Evolutionary conservation across 106 monocot species (phyloP).

Genomic region (Gastrodia elata): DNA sequence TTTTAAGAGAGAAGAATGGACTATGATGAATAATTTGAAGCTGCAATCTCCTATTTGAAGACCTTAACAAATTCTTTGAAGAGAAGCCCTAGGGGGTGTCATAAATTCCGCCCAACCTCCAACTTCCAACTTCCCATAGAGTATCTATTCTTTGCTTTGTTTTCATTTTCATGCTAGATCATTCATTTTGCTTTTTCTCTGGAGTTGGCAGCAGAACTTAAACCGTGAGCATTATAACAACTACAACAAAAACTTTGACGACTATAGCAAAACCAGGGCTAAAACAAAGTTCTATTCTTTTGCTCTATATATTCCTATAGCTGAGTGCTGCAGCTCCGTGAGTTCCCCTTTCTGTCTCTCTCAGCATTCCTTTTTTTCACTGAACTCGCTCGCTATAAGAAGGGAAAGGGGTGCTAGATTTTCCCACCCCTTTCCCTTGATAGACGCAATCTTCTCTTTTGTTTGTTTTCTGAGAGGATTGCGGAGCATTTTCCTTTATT

Average conservation of each 20-base stretch:
- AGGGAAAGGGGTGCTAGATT: not conserved
- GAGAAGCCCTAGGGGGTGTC: too few species aligned
- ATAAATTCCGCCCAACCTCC: too few species aligned
- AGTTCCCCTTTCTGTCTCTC: not conserved
- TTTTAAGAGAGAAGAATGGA: too few species aligned
- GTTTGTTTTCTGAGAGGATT: not conserved
- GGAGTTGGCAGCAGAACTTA: not conserved
- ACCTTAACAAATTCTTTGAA: too few species aligned
- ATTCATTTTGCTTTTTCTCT: too few species aligned
- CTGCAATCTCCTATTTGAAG: too few species aligned
- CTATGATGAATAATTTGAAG: too few species aligned
- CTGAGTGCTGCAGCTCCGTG: not conserved
- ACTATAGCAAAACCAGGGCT: too few species aligned
- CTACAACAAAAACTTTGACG: not conserved
- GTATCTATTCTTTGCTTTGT: not conserved
- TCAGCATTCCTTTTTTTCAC: not conserved
- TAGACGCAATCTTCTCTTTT: not conserved
- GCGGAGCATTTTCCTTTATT: not conserved
- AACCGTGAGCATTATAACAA: too few species aligned
- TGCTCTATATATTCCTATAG: constrained; percentile 3
- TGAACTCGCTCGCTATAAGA: not conserved
- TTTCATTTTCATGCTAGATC: too few species aligned
- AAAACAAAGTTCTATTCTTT: not conserved
- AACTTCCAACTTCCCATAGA: too few species aligned
- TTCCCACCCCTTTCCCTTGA: not conserved